Evolutionary conservation across 2,329 filamentous ascomycete genomes (phyloP).

Genomic region (Iodosphaeria phyllophila): DNA sequence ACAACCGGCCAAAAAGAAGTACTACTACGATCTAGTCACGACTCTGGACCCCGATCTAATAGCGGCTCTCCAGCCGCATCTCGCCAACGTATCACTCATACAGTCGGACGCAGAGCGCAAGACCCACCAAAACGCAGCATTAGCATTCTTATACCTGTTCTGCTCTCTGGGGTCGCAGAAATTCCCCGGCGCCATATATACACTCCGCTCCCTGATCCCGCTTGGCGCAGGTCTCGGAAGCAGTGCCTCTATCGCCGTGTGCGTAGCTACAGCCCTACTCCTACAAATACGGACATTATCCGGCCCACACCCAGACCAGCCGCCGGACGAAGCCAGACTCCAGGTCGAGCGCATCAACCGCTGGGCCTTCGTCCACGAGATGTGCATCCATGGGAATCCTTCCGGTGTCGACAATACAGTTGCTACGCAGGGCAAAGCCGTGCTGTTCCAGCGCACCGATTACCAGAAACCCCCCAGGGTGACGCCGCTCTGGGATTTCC

Average conservation of each 20-base stretch:
- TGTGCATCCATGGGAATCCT: constrained; percentile 94
- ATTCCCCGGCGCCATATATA: constrained; percentile 72
- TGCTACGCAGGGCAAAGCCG: constrained; percentile 79
- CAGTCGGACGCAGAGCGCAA: constrained; percentile 57
- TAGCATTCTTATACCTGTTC: constrained; percentile 83
- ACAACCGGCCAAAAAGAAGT: constrained; percentile 72
- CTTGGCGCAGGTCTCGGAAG: constrained; percentile 83
- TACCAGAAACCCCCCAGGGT: constrained; percentile 63
- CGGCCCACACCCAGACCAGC: constrained; percentile 83
- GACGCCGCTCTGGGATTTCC: constrained; percentile 65
- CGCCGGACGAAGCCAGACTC: constrained; percentile 64
- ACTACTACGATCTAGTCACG: constrained; percentile 80
- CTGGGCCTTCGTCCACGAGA: constrained; percentile 93
- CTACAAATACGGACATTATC: constrained; percentile 76
- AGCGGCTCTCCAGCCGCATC: constrained; percentile 61
- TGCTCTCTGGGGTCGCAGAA: constrained; percentile 65
- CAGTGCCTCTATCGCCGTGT: constrained; percentile 87
- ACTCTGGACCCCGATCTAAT: constrained; percentile 69
- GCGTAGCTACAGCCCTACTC: constrained; percentile 65
- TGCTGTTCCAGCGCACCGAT: constrained; percentile 70
- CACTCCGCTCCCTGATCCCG: constrained; percentile 81
- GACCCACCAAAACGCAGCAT: constrained; percentile 66
- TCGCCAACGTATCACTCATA: constrained; percentile 48
- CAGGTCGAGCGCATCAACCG: constrained; percentile 92
- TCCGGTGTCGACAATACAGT: constrained; percentile 97